Evolutionary conservation across 805 yeast species (phyloP), one percentile per base, ranked within the genome.

Genomic region (Monosporozyma unispora): DNA sequence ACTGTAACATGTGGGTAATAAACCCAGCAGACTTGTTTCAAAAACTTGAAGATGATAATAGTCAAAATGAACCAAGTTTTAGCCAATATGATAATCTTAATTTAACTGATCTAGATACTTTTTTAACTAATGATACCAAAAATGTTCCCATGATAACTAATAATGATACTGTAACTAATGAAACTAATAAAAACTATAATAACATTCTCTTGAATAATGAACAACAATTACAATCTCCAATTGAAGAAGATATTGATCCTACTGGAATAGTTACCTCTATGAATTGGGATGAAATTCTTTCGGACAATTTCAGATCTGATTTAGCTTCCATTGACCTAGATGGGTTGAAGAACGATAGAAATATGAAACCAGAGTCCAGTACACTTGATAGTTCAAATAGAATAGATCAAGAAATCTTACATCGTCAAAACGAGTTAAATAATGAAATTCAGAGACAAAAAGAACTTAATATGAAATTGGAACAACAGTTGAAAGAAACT

Each of bases 371-470:
- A 35, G 39, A 18, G 6, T 11, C 22, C 10, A 35, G 18, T 18
- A 35, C 39, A 16, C 18, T 35, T 16, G 22, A 35, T 16, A 19
- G 12, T 35, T 5, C 18, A 18, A 18, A 35, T 18, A 35, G 52
- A 21, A 43, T 47, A 12, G 57, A 57, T 14, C 53, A 52, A 38
- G 50, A 52, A 9, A 46, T 63, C 18, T 41, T 58, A 39, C 51
- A 61, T 45, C 66, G 60, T 49, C 67, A 62, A 50, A 53, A 57
- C 48, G 59, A 60, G 41, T 52, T 64, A 18, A 56, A 60, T 46
- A 48, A 55, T 12, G 68, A 67, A 3, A 44, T 63, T 25, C 59
- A 58, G 45, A 54, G 57, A 48, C 69, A 65, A 46, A 58, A 62
- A 40, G 60, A 58, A 41, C 57, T 62, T 48, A 65, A 65, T 44